These are phyloP conservation scores for Solanum gandarillasii DNA, from an alignment of 257 asterid species.

Conservation along the genomic window DNA sequence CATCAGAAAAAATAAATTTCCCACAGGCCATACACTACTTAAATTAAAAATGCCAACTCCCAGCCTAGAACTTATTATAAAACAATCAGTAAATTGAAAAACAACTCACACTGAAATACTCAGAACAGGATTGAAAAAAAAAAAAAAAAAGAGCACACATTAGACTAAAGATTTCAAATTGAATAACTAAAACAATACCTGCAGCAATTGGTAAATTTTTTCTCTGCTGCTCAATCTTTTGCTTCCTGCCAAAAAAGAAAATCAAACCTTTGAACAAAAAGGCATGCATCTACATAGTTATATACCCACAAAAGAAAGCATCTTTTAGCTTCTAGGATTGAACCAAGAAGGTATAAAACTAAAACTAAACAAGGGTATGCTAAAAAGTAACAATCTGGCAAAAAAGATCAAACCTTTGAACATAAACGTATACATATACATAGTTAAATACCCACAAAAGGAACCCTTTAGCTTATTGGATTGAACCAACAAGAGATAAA, in stretches of 20 bases:
- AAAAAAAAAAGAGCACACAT: neutral
- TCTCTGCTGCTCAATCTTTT: constrained; percentile 51
- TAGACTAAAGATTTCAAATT: neutral
- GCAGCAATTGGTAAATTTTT: constrained; percentile 76
- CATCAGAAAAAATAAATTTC: neutral
- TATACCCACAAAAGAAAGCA: neutral
- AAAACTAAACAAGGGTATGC: neutral
- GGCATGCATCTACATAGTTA: neutral
- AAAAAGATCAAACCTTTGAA: neutral
- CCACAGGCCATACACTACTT: neutral
- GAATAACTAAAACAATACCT: constrained; percentile 17
- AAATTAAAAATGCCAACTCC: neutral
- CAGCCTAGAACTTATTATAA: neutral
- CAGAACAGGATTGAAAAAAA: neutral
- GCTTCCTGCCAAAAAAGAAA: constrained; percentile 35
- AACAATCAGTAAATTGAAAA: neutral
- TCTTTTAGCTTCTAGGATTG: neutral
- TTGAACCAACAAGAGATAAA: neutral
- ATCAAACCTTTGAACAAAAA: neutral
- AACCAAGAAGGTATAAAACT: neutral
- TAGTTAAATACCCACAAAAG: neutral
- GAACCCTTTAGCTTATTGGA: neutral
- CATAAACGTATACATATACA: neutral
- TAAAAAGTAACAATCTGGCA: constrained; percentile 21
- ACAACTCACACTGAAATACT: neutral